Conservation (phyloP, 805 yeast species). For the Wickerhamiella slavikovae region DNA sequence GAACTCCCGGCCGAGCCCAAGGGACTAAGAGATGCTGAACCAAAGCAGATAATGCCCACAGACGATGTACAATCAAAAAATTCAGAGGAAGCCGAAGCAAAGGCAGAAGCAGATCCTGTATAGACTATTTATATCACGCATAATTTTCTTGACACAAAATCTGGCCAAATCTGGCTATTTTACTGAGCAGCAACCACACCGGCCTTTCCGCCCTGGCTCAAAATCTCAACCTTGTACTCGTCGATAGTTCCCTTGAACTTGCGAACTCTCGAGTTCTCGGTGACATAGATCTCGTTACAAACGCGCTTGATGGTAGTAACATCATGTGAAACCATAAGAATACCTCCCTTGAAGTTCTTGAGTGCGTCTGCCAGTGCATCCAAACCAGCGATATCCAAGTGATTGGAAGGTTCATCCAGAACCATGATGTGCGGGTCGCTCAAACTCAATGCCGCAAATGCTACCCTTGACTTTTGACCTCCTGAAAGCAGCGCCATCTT, state of each 20-base stretch:
- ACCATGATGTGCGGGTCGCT: slow-evolving; percentile 78
- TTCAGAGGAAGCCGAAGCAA: too few species aligned
- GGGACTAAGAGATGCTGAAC: too few species aligned
- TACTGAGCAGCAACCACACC: slow-evolving; percentile 87
- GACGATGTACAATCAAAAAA: too few species aligned
- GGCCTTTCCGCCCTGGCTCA: slow-evolving; percentile 51
- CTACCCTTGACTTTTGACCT: slow-evolving; percentile 97
- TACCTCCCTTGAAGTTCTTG: slow-evolving; percentile 79
- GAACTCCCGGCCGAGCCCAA: too few species aligned
- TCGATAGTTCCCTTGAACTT: slow-evolving; percentile 66
- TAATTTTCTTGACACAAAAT: too few species aligned
- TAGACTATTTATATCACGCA: too few species aligned
- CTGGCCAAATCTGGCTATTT: too few species aligned
- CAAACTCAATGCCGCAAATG: slow-evolving; percentile 87
- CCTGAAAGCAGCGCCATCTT: slow-evolving; percentile 81
- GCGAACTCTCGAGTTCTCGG: slow-evolving; percentile 65
- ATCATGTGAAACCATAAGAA: slow-evolving; percentile 95
- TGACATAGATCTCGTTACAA: slow-evolving; percentile 89
- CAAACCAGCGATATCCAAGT: slow-evolving; percentile 92
- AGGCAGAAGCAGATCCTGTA: too few species aligned
- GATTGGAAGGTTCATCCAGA: slow-evolving; percentile 95
- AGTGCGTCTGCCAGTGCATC: slow-evolving; percentile 89
- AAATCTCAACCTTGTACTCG: slow-evolving; percentile 77
- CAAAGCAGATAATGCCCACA: too few species aligned
- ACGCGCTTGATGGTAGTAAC: slow-evolving; percentile 75